These are phyloP conservation scores for Odontarrhena argentea DNA, from an alignment of 345 rosid species.

Conservation along the genomic window DNA sequence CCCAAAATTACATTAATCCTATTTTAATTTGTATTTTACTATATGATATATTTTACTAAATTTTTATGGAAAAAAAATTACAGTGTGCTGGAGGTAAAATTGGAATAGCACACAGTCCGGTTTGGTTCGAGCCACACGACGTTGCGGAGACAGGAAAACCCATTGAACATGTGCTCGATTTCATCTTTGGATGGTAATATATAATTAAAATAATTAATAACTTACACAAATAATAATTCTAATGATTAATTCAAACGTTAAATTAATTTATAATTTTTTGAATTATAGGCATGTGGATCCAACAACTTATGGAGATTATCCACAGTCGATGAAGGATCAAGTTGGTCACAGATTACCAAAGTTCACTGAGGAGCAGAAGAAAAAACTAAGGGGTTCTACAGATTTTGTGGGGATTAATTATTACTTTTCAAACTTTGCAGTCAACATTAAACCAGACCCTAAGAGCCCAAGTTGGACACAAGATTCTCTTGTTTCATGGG, in stretches of 20 bases:
- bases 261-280: neutral
- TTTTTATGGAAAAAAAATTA: neutral
- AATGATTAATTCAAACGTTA: neutral
- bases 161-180: constrained; percentile 40
- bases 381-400: constrained; percentile 39
- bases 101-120: constrained; percentile 44
- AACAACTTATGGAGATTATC: constrained; percentile 53
- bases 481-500: constrained; percentile 43
- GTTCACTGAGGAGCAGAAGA: constrained; percentile 44
- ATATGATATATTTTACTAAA: neutral
- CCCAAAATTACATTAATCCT: too few relatives aligned
- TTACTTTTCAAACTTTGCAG: constrained; percentile 41
- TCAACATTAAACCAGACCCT: constrained; percentile 1
- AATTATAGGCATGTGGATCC: constrained; percentile 47
- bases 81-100: constrained; percentile 42
- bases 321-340: constrained; percentile 45
- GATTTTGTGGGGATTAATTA: constrained; percentile 59
- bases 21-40: neutral
- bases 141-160: constrained; percentile 23
- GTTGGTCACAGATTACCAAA: constrained; percentile 50
- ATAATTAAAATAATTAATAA: too few relatives aligned
- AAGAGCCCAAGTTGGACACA: constrained; percentile 37
- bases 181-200: constrained; percentile 43
- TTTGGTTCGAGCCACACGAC: constrained; percentile 43
- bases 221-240: neutral